Conservation (phyloP, 306 rosid genomes). For the Cotoneaster glaucophyllus region DNA sequence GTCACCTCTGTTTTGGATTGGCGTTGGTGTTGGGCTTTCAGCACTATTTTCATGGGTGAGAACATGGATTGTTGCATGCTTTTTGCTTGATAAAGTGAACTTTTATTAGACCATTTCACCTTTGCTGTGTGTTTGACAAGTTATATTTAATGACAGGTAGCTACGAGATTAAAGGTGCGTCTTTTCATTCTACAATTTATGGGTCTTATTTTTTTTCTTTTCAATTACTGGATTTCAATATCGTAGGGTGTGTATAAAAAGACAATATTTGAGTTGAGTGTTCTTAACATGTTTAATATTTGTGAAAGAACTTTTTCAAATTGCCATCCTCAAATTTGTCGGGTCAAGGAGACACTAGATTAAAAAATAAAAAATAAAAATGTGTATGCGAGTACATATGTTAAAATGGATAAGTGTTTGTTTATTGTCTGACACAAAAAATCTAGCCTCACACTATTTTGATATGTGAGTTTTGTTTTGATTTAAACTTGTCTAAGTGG, state of each 20-base stretch:
- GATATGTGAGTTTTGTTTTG: neutral
- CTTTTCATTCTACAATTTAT: slow-evolving; percentile 27
- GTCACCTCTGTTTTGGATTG: slow-evolving; percentile 93
- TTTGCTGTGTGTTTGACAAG: slow-evolving; percentile 27
- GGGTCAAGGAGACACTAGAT: too few relatives aligned
- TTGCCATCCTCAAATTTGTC: neutral
- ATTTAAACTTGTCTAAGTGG: neutral
- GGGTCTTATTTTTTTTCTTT: neutral
- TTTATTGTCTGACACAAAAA: neutral
- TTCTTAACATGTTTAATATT: neutral
- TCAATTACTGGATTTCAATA: neutral
- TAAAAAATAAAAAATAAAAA: too few relatives aligned
- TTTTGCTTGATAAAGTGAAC: neutral
- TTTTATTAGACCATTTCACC: slow-evolving; percentile 1
- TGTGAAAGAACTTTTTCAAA: neutral
- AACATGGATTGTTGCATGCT: slow-evolving; percentile 13
- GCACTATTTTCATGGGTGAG: slow-evolving; percentile 90
- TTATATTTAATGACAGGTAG: slow-evolving; percentile 56
- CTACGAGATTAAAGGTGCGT: slow-evolving; percentile 76
- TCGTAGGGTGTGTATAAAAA: neutral
- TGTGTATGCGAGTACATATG: neutral
- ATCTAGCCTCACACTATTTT: neutral
- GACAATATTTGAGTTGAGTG: neutral
- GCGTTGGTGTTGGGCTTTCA: slow-evolving; percentile 92
- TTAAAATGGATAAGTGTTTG: neutral